Conservation (phyloP, 1,139 yeast species). For the Zhuliangozyma blackwelliae region DNA sequence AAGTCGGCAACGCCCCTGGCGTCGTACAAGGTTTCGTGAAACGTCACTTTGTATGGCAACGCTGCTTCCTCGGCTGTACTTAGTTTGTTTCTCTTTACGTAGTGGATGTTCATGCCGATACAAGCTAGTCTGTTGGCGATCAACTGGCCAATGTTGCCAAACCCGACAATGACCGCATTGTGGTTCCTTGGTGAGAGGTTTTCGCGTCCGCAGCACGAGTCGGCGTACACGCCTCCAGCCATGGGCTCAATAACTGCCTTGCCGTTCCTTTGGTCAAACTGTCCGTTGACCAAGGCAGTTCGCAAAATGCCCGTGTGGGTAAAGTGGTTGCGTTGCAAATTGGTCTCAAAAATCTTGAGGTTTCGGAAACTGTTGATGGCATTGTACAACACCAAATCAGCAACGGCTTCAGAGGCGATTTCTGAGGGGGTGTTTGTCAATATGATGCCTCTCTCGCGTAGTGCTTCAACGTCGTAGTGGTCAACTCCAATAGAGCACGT, state of each 20-base stretch:
- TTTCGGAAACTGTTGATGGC: conserved; percentile 60
- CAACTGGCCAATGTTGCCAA: conserved; percentile 71
- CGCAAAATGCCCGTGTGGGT: conserved; percentile 45
- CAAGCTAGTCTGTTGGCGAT: conserved; percentile 54
- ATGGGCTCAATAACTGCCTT: conserved; percentile 20
- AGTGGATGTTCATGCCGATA: conserved; percentile 66
- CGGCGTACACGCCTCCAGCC: conserved; percentile 46
- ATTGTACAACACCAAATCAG: conserved; percentile 64
- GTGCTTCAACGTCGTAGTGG: conserved; percentile 44
- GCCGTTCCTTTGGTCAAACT: conserved; percentile 34
- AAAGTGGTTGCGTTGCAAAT: conserved; percentile 20
- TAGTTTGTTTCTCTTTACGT: conserved; percentile 54
- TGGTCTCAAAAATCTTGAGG: conserved; percentile 46
- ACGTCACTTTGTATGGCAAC: conserved; percentile 45
- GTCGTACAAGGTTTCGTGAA: conserved; percentile 34
- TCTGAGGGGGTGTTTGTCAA: conserved; percentile 65
- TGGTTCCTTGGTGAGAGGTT: conserved; percentile 54
- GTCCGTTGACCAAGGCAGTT: conserved; percentile 28
- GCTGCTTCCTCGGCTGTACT: conserved; percentile 27
- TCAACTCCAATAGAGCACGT: conserved; percentile 73
- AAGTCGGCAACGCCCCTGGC: conserved; percentile 46
- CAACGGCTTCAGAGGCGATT: conserved; percentile 67
- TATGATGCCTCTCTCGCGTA: conserved; percentile 41
- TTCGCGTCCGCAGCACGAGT: conserved; percentile 30
- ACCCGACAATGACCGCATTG: conserved; percentile 66